phyloP scores from a whole-genome alignment of 116 monocot genomes.

The Papilionanthe hybrid region DNA sequence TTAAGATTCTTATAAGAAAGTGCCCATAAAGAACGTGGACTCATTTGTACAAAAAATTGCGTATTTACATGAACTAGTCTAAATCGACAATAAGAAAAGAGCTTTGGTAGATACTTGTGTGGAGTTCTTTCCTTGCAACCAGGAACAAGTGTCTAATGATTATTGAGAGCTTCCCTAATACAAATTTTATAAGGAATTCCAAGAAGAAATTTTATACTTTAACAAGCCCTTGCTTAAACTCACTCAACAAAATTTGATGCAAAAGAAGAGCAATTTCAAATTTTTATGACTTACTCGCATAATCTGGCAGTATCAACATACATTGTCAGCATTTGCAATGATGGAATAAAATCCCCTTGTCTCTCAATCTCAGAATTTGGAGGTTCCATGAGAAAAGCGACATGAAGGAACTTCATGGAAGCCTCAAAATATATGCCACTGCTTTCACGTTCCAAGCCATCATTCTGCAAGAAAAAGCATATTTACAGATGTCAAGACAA shows the following conservation, averaged over 20 bases:
- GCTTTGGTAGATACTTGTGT: no score
- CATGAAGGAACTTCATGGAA: constrained; percentile 78
- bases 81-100: no score
- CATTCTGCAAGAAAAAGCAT: constrained; percentile 40
- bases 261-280: background rate
- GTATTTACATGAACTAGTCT: no score
- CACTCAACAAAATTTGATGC: no score
- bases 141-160: no score
- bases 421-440: constrained; percentile 77
- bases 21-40: no score
- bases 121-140: no score
- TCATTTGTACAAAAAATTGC: no score
- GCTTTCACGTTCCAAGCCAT: constrained; percentile 59
- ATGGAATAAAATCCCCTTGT: constrained; percentile 44
- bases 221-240: background rate
- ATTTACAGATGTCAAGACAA: constrained; percentile 5
- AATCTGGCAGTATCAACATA: constrained; percentile 82
- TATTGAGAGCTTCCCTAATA: no score
- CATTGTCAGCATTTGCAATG: constrained; percentile 36
- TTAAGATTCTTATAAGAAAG: background rate
- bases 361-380: constrained; percentile 37
- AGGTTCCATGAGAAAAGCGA: constrained; percentile 64
- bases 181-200: no score
- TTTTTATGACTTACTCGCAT: constrained; percentile 68
- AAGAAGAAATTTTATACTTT: background rate